These are phyloP conservation scores for Suillus cothurnatus DNA, from an alignment of 768 basidiomycete genomes.

Conservation along the genomic window DNA sequence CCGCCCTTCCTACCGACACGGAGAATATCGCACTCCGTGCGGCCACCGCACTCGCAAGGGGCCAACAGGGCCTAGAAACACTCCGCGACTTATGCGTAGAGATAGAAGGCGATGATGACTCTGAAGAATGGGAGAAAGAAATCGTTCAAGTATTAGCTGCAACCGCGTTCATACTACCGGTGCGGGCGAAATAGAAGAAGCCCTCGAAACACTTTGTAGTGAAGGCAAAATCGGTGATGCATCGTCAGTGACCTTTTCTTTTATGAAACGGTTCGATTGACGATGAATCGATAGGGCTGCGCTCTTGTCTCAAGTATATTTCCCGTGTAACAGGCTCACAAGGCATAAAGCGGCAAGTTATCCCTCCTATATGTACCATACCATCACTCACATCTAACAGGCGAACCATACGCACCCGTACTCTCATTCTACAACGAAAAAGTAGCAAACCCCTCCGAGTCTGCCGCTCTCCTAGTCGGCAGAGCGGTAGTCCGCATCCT, in stretches of 20 bases:
- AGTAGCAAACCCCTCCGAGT: slow-evolving; percentile 78
- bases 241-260: slow-evolving; percentile 60
- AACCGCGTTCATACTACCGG: slow-evolving; percentile 84
- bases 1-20: slow-evolving; percentile 53
- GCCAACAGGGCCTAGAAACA: slow-evolving; percentile 70
- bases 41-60: slow-evolving; percentile 67
- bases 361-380: not conserved
- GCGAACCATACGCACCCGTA: slow-evolving; percentile 40
- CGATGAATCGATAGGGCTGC: slow-evolving; percentile 59
- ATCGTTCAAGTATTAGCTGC: slow-evolving; percentile 80
- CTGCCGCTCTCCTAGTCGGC: slow-evolving; percentile 74
- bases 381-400: slow-evolving; percentile 11
- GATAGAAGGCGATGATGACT: slow-evolving; percentile 75
- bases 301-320: slow-evolving; percentile 82
- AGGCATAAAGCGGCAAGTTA: slow-evolving; percentile 43
- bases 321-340: slow-evolving; percentile 76
- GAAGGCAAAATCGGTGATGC: slow-evolving; percentile 78
- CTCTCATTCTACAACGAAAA: slow-evolving; percentile 81
- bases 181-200: slow-evolving; percentile 89
- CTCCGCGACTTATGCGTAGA: slow-evolving; percentile 88
- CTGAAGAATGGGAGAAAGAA: slow-evolving; percentile 67
- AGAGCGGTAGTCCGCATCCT: slow-evolving; percentile 80
- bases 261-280: not conserved
- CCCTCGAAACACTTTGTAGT: slow-evolving; percentile 81
- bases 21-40: slow-evolving; percentile 74